phyloP scores from a whole-genome alignment of 306 rosid genomes.

The Acacia acuminata region DNA sequence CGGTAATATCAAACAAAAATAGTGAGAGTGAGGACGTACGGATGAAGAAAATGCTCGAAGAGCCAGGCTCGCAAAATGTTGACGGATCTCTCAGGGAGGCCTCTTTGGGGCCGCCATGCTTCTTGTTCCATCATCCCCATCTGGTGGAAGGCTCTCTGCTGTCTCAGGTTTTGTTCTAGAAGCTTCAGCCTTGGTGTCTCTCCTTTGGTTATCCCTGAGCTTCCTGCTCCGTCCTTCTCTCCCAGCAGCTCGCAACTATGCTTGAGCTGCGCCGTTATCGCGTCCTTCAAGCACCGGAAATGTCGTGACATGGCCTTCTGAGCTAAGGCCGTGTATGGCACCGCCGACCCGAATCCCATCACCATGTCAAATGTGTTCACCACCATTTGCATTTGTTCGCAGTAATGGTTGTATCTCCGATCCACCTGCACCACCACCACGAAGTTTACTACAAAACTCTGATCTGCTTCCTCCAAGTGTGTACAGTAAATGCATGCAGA shows the following conservation, averaged over 20 bases:
- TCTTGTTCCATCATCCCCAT: slow-evolving; percentile 99
- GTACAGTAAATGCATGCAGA: background rate
- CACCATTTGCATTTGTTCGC: slow-evolving; percentile 98
- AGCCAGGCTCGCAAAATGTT: slow-evolving; percentile 97
- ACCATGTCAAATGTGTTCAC: slow-evolving; percentile 89
- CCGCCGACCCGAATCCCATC: slow-evolving; percentile 93
- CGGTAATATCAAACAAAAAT: background rate
- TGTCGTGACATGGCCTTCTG: slow-evolving; percentile 98
- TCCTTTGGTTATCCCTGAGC: slow-evolving; percentile 80
- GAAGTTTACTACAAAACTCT: background rate
- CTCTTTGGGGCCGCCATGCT: slow-evolving; percentile 99
- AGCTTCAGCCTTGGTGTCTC: slow-evolving; percentile 92
- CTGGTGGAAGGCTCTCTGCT: slow-evolving; percentile 90
- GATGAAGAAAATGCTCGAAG: slow-evolving; percentile 97
- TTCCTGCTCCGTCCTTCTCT: slow-evolving; percentile 82
- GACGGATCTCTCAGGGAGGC: slow-evolving; percentile 97
- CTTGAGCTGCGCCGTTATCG: slow-evolving; percentile 65
- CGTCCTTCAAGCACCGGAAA: slow-evolving; percentile 91
- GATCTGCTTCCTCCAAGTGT: background rate
- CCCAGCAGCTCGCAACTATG: slow-evolving; percentile 81
- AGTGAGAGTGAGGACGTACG: slow-evolving; percentile 53
- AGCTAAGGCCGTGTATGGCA: slow-evolving; percentile 85
- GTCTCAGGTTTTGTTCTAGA: slow-evolving; percentile 84
- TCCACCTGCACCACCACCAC: slow-evolving; percentile 63
- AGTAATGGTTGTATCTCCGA: slow-evolving; percentile 84